phyloP scores from a whole-genome alignment of 805 yeast genomes.

The Maudiozyma barnettii region DNA sequence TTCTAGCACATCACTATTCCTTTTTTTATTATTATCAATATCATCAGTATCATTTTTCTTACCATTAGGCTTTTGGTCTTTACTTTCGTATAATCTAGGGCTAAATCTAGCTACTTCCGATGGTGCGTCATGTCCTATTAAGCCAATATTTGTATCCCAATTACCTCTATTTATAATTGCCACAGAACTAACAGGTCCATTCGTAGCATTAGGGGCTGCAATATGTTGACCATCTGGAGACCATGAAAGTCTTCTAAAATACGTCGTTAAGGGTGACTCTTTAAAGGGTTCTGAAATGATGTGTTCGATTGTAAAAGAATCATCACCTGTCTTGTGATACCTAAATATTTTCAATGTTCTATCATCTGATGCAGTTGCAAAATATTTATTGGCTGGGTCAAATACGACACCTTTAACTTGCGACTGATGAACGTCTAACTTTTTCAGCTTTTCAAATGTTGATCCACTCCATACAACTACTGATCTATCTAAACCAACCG shows the following conservation, averaged over 20 bases:
- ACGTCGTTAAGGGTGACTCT: conserved; percentile 85
- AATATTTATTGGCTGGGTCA: conserved; percentile 96
- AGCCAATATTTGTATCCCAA: conserved; percentile 67
- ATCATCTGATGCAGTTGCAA: conserved; percentile 95
- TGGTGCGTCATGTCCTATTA: conserved; percentile 79
- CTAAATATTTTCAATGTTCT: conserved; percentile 81
- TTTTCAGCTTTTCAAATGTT: conserved; percentile 75
- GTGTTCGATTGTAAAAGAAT: conserved; percentile 80
- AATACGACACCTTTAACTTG: conserved; percentile 94
- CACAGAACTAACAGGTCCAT: conserved; percentile 71
- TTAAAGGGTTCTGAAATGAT: conserved; percentile 76
- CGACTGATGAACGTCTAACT: conserved; percentile 88
- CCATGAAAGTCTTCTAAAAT: conserved; percentile 81
- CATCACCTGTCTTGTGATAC: conserved; percentile 63
- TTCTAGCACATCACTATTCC: conserved; percentile 1
- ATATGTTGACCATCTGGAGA: conserved; percentile 84
- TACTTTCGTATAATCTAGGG: conserved; percentile 49
- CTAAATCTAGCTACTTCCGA: conserved; percentile 73
- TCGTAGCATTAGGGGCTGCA: conserved; percentile 78
- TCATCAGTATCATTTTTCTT: not conserved
- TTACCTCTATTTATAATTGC: conserved; percentile 66
- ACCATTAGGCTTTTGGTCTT: not conserved
- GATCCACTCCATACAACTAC: conserved; percentile 90
- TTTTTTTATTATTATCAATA: conserved; percentile 13
- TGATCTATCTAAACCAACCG: conserved; percentile 90